A percentile compares a stretch with the other conserved stretches of the same genome.
Evolutionary conservation across 768 basidiomycete species (phyloP).

Genomic region (Tremella yokohamensis): DNA sequence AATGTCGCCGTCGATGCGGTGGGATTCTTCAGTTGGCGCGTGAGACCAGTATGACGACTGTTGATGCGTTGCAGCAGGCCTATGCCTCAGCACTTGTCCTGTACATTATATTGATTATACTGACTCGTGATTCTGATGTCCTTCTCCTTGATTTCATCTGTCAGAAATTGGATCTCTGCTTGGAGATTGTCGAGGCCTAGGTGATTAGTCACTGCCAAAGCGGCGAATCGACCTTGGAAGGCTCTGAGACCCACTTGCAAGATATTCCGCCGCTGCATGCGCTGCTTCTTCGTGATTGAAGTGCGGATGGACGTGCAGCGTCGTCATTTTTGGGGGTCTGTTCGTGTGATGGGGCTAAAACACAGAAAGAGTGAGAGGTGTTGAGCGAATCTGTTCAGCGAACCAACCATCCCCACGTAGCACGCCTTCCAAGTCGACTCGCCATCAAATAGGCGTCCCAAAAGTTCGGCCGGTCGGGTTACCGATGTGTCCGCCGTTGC

Average conservation of each 20-base stretch:
- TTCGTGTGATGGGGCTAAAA: too few species aligned
- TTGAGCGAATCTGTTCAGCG: too few species aligned
- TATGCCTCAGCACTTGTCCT: conserved; percentile 2
- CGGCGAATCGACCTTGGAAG: too few species aligned
- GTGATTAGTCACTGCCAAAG: conserved; percentile 2
- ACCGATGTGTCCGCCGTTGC: neutral
- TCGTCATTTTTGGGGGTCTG: neutral
- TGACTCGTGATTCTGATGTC: conserved; percentile 42
- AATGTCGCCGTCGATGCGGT: conserved; percentile 20
- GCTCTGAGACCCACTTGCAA: conserved; percentile 28
- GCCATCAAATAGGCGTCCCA: neutral
- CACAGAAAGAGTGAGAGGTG: too few species aligned
- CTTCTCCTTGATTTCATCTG: conserved; percentile 47
- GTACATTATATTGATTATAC: conserved; percentile 2
- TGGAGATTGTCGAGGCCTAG: conserved; percentile 46
- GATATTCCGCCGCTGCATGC: conserved; percentile 37
- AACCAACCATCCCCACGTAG: too few species aligned
- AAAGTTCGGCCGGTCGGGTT: neutral
- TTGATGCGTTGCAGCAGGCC: conserved; percentile 37
- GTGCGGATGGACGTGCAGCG: conserved; percentile 30
- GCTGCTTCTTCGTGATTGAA: conserved; percentile 45
- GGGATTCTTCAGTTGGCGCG: conserved; percentile 14
- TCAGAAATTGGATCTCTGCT: conserved; percentile 42
- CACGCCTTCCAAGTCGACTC: too few species aligned
- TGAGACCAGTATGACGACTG: conserved; percentile 34